These are phyloP conservation scores for Aureobasidium sp. DNA, from an alignment of 2,329 filamentous ascomycete genomes.

Conservation along the genomic window DNA sequence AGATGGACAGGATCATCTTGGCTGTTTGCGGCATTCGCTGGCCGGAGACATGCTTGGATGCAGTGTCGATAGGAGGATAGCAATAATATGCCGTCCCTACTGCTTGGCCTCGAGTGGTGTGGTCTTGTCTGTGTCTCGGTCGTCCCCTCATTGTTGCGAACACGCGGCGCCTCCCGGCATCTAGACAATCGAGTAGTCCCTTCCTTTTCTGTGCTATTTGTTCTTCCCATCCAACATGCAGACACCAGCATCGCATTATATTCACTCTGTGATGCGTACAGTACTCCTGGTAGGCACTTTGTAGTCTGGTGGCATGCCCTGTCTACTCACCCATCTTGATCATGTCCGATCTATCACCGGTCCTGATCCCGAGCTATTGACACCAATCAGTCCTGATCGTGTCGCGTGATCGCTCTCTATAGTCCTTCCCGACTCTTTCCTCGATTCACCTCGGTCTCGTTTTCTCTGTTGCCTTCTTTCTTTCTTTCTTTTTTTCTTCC, in stretches of 20 bases:
- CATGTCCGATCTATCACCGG: background rate
- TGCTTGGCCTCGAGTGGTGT: slow-evolving; percentile 1
- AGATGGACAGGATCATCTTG: slow-evolving; percentile 17
- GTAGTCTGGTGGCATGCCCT: too few relatives aligned
- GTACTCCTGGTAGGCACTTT: too few relatives aligned
- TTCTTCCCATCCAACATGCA: too few relatives aligned
- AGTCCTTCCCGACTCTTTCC: slow-evolving; percentile 2
- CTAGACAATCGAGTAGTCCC: background rate
- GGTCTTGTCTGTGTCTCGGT: background rate
- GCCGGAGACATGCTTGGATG: background rate
- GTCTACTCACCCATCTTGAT: background rate
- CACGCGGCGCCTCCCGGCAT: slow-evolving; percentile 1
- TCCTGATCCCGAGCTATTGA: background rate
- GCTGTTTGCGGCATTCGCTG: background rate
- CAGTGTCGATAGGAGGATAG: slow-evolving; percentile 5
- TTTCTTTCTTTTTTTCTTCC: background rate
- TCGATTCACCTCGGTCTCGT: slow-evolving; percentile 5
- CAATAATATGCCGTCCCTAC: slow-evolving; percentile 4
- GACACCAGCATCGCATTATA: too few relatives aligned
- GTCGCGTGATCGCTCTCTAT: slow-evolving; percentile 8
- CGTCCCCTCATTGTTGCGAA: background rate
- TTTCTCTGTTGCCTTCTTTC: background rate
- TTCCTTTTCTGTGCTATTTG: too few relatives aligned
- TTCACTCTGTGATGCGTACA: background rate
- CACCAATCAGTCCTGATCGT: background rate